Base-by-base conservation (phyloP, 176 grass and related monocot genomes). In the Thalia dealbata region DNA sequence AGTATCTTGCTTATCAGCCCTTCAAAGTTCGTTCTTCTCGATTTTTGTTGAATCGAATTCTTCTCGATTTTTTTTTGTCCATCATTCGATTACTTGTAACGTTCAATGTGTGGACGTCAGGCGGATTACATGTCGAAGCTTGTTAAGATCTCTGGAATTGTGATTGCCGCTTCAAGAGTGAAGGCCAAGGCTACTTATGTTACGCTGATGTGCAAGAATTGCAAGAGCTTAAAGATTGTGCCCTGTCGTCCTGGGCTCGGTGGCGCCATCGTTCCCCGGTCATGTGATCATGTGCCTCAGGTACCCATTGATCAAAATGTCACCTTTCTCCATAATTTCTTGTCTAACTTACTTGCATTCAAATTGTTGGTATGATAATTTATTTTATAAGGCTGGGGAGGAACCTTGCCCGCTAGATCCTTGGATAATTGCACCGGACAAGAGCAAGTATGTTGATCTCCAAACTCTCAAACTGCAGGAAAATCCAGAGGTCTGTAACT, bases 161-260 rank as follows among this genome's bases (percentile, higher is more conserved):
- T 80, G 14, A 99, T 99, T 60, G 95, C 95, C 1, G 95, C 90
- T 2, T 93, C 95, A 1, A 87, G 90, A 65, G 95, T 99, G 75
- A 99, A 99, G 74, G 95, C 95, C 61, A 99, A 99, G 79, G 95
- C 95, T 25, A 99, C 95, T 22, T 87, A 93, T 70, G 95, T 99
- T 10, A 91, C 90, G 11, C 83, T 99, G 50, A 73, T 93, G 61
- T 99, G 95, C 81, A 99, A 93, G 81, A 99, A 99, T 75, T 99
- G 90, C 70, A 83, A 80, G n/a, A 93, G 74, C 41, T 64, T 93
- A 28, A 92, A 65, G 67, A 92, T 55, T 0, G 85, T 97, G 38
- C 79, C 95, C 59, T 97, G 95, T 73, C 82, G 90, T 58, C 86
- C 95, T 22, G 95, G 95, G 41, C 95, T 99, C 0, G 95, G 95